These are phyloP conservation scores for Raphanus hybrid DNA, from an alignment of 441 rosid species.

Conservation along the genomic window DNA sequence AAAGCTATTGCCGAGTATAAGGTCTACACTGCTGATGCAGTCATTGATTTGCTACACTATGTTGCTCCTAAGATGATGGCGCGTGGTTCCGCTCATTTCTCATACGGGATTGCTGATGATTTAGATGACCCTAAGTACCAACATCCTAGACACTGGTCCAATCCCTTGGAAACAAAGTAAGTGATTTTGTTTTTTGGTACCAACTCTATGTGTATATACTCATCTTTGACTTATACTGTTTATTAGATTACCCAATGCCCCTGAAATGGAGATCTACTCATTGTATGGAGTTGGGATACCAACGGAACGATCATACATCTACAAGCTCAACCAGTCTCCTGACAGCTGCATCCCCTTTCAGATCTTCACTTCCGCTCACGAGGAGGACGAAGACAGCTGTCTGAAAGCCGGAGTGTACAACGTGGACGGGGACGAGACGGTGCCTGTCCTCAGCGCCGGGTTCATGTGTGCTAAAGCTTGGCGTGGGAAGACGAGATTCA, in stretches of 20 bases:
- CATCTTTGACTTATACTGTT: conserved; percentile 29
- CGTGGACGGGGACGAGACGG: conserved; percentile 96
- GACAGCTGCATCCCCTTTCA: conserved; percentile 93
- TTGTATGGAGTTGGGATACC: conserved; percentile 95
- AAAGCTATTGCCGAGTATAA: conserved; percentile 82
- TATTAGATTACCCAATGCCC: conserved; percentile 87
- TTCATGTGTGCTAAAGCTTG: conserved; percentile 98
- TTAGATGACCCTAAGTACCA: conserved; percentile 85
- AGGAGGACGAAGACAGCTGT: conserved; percentile 65
- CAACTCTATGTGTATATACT: neutral
- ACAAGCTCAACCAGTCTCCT: conserved; percentile 67
- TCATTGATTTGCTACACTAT: conserved; percentile 70
- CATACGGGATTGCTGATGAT: conserved; percentile 92
- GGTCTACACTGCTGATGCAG: conserved; percentile 70
- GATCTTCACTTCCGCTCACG: conserved; percentile 77
- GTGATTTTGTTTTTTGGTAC: conserved; percentile 25
- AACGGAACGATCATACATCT: conserved; percentile 88
- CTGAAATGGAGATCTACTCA: conserved; percentile 90
- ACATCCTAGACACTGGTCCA: conserved; percentile 92
- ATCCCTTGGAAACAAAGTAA: conserved; percentile 93
- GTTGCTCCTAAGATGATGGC: conserved; percentile 98
- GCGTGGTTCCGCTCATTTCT: conserved; percentile 89
- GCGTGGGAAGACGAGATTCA: conserved; percentile 94
- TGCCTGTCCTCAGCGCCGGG: conserved; percentile 89
- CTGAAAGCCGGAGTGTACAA: conserved; percentile 82